A percentile compares a stretch with the other conserved stretches of the same genome.
Conservation (phyloP, 1,284 basidiomycete genomes). For the Ceratobasidium sp. region DNA sequence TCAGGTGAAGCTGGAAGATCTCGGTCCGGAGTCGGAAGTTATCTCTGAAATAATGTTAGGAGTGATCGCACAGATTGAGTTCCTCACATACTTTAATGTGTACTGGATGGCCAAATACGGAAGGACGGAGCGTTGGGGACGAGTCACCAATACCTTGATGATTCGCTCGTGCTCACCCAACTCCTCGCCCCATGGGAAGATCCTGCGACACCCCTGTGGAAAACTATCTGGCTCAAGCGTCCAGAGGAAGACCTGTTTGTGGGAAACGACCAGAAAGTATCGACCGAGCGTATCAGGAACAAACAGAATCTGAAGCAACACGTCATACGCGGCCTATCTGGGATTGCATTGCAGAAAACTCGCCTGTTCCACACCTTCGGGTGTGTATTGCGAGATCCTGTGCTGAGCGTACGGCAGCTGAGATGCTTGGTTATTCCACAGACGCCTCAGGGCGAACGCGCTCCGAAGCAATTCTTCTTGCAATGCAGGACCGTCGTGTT, state of each 20-base stretch:
- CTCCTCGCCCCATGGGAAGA: neutral
- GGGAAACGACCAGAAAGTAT: slow-evolving; percentile 18
- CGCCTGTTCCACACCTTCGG: slow-evolving; percentile 24
- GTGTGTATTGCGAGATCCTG: neutral
- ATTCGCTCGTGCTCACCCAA: neutral
- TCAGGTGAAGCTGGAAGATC: slow-evolving; percentile 16
- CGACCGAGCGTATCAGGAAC: slow-evolving; percentile 27
- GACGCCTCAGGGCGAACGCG: neutral
- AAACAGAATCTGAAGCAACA: slow-evolving; percentile 2
- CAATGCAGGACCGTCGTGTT: neutral
- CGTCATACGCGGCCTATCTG: too few relatives aligned
- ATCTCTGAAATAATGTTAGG: neutral
- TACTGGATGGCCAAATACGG: slow-evolving; percentile 21
- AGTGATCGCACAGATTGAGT: neutral
- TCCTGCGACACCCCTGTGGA: slow-evolving; percentile 7
- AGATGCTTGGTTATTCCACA: slow-evolving; percentile 6
- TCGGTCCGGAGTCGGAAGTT: slow-evolving; percentile 28
- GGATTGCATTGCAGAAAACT: neutral
- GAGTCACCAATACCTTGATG: neutral
- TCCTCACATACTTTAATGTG: neutral
- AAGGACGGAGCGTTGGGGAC: neutral
- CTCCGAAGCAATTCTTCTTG: slow-evolving; percentile 25
- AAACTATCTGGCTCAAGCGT: slow-evolving; percentile 13
- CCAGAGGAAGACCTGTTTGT: neutral
- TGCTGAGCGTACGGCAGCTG: neutral